A percentile compares a stretch with the other conserved stretches of the same genome.
phyloP scores from a whole-genome alignment of 495 filamentous ascomycete genomes.

The Aspergillus indologenus region DNA sequence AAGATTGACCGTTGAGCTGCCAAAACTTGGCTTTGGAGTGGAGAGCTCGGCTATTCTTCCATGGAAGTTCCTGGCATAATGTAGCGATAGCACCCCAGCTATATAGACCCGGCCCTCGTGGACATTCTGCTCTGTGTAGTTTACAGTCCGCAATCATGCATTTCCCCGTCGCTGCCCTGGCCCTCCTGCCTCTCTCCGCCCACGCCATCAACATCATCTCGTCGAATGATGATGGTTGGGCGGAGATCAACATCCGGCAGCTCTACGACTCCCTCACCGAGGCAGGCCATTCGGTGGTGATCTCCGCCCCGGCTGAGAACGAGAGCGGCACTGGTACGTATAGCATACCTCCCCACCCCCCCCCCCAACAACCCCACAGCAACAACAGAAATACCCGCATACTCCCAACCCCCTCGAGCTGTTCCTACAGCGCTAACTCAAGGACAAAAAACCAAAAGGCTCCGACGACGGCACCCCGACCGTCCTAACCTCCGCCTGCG shows the following conservation, averaged over 20 bases:
- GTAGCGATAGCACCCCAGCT: neutral
- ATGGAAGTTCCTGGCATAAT: neutral
- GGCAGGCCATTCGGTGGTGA: conserved; percentile 56
- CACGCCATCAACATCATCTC: conserved; percentile 56
- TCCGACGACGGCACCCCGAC: conserved; percentile 49
- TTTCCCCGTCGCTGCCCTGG: conserved; percentile 11
- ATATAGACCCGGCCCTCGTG: neutral
- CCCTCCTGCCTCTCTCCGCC: conserved; percentile 19
- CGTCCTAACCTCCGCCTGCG: conserved; percentile 43
- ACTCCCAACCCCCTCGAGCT: too few species aligned
- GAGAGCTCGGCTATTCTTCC: neutral
- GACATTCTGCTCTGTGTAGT: too few species aligned
- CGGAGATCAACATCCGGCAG: conserved; percentile 59
- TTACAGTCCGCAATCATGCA: conserved; percentile 14
- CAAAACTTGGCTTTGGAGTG: too few species aligned
- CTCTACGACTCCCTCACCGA: conserved; percentile 50
- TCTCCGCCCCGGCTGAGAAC: conserved; percentile 64
- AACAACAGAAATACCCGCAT: too few species aligned
- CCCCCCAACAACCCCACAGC: neutral
- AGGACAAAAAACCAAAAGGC: too few species aligned
- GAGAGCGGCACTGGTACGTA: conserved; percentile 56
- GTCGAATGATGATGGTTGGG: conserved; percentile 72
- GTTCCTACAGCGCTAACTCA: too few species aligned
- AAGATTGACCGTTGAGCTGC: neutral
- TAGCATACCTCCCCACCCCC: neutral